phyloP scores from a whole-genome alignment of 1,284 basidiomycete genomes.

The Ustilago loliicola region DNA sequence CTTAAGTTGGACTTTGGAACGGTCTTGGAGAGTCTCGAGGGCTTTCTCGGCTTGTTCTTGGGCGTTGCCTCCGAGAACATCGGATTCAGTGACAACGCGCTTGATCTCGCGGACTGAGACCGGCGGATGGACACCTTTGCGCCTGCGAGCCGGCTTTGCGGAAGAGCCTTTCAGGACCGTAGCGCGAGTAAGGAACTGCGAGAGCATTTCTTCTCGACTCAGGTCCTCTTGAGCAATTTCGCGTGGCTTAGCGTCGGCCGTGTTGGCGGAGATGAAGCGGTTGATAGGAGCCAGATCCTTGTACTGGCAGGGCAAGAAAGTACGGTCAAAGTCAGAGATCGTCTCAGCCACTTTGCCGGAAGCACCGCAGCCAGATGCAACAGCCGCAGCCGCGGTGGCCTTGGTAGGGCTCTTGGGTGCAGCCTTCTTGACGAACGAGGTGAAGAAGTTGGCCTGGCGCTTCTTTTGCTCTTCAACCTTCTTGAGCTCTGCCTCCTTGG shows the following conservation, averaged over 20 bases:
- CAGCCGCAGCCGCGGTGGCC: conserved; percentile 1
- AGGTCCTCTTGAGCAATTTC: conserved; percentile 28
- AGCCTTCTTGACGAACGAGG: conserved; percentile 62
- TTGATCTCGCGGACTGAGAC: conserved; percentile 66
- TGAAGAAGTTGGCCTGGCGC: conserved; percentile 60
- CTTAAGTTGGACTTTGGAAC: conserved; percentile 63
- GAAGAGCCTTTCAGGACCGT: conserved; percentile 16
- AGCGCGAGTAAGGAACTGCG: conserved; percentile 40
- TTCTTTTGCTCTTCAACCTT: conserved; percentile 72
- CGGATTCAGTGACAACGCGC: conserved; percentile 65
- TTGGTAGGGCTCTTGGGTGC: conserved; percentile 32
- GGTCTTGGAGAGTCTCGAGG: conserved; percentile 59
- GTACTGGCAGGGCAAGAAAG: conserved; percentile 66
- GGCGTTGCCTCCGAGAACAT: conserved; percentile 63
- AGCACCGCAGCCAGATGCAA: conserved; percentile 17
- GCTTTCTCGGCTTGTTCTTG: conserved; percentile 60
- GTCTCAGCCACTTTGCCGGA: conserved; percentile 22
- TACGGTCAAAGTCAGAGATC: conserved; percentile 60
- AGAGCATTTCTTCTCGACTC: conserved; percentile 45
- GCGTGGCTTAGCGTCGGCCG: conserved; percentile 6
- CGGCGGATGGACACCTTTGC: conserved; percentile 58
- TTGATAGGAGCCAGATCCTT: conserved; percentile 67
- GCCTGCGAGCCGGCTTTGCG: not conserved
- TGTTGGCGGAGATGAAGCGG: conserved; percentile 32
- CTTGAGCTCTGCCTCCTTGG: conserved; percentile 68